phyloP scores from a whole-genome alignment of 2,329 filamentous ascomycete species.

The Cladosporium phlei region DNA sequence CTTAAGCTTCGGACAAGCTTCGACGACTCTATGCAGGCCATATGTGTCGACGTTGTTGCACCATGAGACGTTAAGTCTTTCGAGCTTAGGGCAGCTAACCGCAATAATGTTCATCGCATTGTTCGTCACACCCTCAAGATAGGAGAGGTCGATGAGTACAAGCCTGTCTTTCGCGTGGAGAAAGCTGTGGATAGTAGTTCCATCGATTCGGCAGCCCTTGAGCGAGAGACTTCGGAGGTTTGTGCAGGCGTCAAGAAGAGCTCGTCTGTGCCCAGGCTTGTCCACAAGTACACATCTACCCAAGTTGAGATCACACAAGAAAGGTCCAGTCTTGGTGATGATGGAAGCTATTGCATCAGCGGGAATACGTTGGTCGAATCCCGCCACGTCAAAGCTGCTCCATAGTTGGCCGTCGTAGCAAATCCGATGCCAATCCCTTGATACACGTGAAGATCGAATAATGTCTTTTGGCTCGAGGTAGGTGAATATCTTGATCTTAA shows the following conservation, averaged over 20 bases:
- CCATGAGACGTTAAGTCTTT: constrained; percentile 87
- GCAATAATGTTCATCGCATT: constrained; percentile 81
- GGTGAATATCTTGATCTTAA: constrained; percentile 71
- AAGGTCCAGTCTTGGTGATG: constrained; percentile 78
- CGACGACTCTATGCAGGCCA: constrained; percentile 68
- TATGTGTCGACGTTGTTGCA: constrained; percentile 78
- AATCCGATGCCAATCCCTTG: constrained; percentile 69
- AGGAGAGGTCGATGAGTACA: constrained; percentile 80
- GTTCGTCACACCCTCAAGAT: constrained; percentile 74
- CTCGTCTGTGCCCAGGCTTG: constrained; percentile 71
- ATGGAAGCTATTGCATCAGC: constrained; percentile 79
- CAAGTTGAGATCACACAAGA: constrained; percentile 84
- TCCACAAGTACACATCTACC: constrained; percentile 85
- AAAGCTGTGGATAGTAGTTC: constrained; percentile 70
- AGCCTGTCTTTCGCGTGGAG: constrained; percentile 73
- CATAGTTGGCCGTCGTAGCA: constrained; percentile 96
- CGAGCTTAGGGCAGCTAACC: constrained; percentile 72
- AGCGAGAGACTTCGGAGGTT: constrained; percentile 85
- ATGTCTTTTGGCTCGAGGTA: constrained; percentile 77
- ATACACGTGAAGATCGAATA: constrained; percentile 72
- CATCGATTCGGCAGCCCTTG: constrained; percentile 83
- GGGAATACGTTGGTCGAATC: constrained; percentile 84
- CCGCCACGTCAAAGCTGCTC: constrained; percentile 71
- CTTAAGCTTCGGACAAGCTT: constrained; percentile 65
- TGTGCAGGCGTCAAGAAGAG: constrained; percentile 74